phyloP scores from a whole-genome alignment of 208 protist species.

The Wallacemonas rigidus region DNA sequence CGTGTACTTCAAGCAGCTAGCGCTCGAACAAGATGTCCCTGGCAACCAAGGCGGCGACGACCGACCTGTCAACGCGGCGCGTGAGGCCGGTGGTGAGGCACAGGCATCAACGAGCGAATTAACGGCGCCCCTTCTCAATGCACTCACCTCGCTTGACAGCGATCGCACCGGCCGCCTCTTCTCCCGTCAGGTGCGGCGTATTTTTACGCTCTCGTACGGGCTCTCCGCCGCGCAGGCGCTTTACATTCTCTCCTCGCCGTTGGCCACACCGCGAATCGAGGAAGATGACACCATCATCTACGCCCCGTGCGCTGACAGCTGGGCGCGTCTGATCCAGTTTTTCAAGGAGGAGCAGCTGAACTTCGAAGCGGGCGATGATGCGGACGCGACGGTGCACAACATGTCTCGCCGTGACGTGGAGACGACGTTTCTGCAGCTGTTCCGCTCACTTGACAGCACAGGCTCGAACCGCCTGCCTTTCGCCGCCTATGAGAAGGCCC shows the following conservation, averaged over 20 bases:
- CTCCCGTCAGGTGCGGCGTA: constrained; percentile 42
- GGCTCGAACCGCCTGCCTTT: constrained; percentile 62
- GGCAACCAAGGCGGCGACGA: neutral
- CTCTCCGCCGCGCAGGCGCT: constrained; percentile 72
- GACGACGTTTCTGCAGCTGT: constrained; percentile 75
- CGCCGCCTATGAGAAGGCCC: constrained; percentile 54
- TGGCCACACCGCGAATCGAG: constrained; percentile 30
- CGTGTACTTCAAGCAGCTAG: constrained; percentile 90
- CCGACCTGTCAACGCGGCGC: neutral
- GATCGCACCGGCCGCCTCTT: constrained; percentile 49
- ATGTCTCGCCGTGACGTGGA: constrained; percentile 77
- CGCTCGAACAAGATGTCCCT: constrained; percentile 51
- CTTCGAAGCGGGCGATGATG: constrained; percentile 44
- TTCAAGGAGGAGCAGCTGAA: constrained; percentile 68
- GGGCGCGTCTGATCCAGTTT: constrained; percentile 62
- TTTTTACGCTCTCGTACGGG: constrained; percentile 55
- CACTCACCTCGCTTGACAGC: constrained; percentile 55
- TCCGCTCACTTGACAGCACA: constrained; percentile 64
- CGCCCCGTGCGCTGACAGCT: constrained; percentile 52
- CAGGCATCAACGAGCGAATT: constrained; percentile 27
- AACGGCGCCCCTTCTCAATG: constrained; percentile 49
- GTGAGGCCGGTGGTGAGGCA: neutral
- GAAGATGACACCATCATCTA: constrained; percentile 72
- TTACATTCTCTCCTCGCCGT: constrained; percentile 73
- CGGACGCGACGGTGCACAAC: constrained; percentile 78